Evolutionary conservation across 73 alveolate species (phyloP).

Genomic region (Paramecium biaurelia): DNA sequence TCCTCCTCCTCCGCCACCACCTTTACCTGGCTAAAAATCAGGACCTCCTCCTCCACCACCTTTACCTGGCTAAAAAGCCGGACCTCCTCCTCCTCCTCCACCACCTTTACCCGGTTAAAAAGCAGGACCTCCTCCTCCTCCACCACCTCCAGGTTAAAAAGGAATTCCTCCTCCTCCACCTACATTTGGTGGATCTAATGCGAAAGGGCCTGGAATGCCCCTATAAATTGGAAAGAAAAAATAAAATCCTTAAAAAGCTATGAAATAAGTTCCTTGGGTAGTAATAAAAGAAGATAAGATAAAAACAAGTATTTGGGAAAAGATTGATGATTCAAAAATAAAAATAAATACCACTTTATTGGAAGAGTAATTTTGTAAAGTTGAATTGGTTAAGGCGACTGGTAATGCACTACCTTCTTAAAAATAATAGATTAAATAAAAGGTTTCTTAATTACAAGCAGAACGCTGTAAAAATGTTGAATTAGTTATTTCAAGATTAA

Average conservation of each 20-base stretch:
- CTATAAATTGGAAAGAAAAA: background rate
- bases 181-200: background rate
- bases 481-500: constrained; percentile 26
- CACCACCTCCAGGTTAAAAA: constrained; percentile 56
- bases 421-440: background rate
- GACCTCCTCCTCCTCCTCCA: background rate
- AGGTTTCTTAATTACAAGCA: background rate
- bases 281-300: constrained; percentile 49
- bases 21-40: background rate
- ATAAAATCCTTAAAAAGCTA: constrained; percentile 35
- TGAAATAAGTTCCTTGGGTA: constrained; percentile 61
- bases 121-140: background rate
- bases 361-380: constrained; percentile 14
- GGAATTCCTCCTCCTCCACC: background rate
- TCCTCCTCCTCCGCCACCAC: constrained; percentile 37
- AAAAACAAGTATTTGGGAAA: constrained; percentile 5
- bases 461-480: constrained; percentile 33
- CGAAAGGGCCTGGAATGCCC: background rate
- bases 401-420: background rate
- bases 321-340: constrained; percentile 10
- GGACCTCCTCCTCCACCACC: constrained; percentile 70
- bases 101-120: constrained; percentile 61
- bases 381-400: background rate
- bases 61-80: background rate
- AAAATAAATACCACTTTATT: background rate